phyloP scores from a whole-genome alignment of 73 alveolate genomes.

The Tetrahymena borealis region DNA sequence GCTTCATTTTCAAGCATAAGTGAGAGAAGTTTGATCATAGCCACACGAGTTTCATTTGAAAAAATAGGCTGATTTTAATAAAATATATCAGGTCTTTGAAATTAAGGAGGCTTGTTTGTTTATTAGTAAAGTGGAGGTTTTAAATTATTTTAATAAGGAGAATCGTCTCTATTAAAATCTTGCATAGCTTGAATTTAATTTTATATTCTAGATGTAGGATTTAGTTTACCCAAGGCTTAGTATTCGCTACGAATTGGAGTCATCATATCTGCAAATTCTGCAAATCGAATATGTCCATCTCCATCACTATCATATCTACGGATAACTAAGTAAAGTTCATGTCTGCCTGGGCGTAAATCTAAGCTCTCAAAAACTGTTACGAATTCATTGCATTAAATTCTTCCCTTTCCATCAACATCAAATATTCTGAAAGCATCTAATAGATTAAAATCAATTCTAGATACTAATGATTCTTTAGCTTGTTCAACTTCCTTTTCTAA shows the following conservation, averaged over 20 bases:
- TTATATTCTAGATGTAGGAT: neutral
- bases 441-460: conserved; percentile 29
- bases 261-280: conserved; percentile 29
- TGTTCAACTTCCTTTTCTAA: conserved; percentile 41
- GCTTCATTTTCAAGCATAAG: neutral
- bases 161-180: neutral
- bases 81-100: neutral
- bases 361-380: neutral
- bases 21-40: neutral
- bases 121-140: neutral
- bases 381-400: neutral
- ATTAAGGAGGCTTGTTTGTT: neutral
- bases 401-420: conserved; percentile 30
- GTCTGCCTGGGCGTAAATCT: neutral
- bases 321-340: neutral
- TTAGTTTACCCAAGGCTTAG: neutral
- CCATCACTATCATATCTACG: conserved; percentile 31
- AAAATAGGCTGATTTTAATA: neutral
- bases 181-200: neutral
- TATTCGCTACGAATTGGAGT: neutral
- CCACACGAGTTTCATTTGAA: neutral
- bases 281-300: conserved; percentile 16
- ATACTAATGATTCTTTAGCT: conserved; percentile 36
- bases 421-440: conserved; percentile 40
- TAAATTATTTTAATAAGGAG: neutral